Base-by-base conservation (phyloP, 1,284 basidiomycete genomes). In the Fistulinella cinereoalba region DNA sequence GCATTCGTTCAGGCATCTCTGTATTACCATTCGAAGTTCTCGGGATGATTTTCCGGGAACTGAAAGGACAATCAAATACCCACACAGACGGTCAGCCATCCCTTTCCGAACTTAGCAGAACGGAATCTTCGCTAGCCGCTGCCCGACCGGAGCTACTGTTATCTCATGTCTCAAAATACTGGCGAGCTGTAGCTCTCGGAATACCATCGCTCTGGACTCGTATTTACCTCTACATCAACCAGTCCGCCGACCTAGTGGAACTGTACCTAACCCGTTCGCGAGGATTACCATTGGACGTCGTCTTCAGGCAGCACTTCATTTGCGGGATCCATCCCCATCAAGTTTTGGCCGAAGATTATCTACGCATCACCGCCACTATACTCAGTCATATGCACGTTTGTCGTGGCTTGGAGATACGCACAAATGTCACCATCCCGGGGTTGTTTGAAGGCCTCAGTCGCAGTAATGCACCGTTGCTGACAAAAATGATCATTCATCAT, bases 141-240 rank as follows among this genome's bases (percentile, higher is more conserved):
- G 10, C 33, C 15, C 51, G 58, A 41, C 56, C 62, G 2, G 62
- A 65, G 43, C 48, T 63, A n/a, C 24, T 60, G 22, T 19, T 63
- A 34, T 60, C 65, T n/a, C 64, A 65, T 21, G 56, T 67, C 44
- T 63, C 65, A 18, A 63, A 37, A 32, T 43, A 52, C 46, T 63
- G 61, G 61, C 64, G 62, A 43, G 46, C 53, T 11, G 49, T 65
- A 24, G 56, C 55, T 31, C 33, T 53, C 22, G 56, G 39, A 40
- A 65, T 40, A 11, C 49, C 64, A 12, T 50, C 48, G 2, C 43
- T 63, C 32, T 63, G 61, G 65, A 62, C 58, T 6, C 44, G 52
- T 27, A 56, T 63, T 28, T 51, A 25, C 36, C 58, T 63, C 27
- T 52, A 52, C 38, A 41, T 67, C 50, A 38, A 51, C n/a, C 65